A percentile compares a stretch with the other conserved stretches of the same genome.
phyloP scores from a whole-genome alignment of 2,329 filamentous ascomycete genomes.

The Aspergillus sp. region DNA sequence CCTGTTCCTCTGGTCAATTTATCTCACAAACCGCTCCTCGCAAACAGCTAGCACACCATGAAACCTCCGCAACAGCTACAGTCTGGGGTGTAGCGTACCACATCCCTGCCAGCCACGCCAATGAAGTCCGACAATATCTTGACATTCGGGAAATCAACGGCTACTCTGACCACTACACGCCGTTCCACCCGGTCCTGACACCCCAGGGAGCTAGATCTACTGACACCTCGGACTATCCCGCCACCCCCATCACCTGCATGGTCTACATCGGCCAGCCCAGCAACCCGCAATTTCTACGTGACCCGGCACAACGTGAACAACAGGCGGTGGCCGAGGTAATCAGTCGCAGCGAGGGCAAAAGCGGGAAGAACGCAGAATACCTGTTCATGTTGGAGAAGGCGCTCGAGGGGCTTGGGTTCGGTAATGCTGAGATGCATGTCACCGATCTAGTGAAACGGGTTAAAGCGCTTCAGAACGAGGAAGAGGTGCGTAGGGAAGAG shows the following conservation, averaged over 20 bases:
- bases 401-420: slow-evolving; percentile 69
- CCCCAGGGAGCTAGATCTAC: slow-evolving; percentile 6
- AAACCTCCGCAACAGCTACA: slow-evolving; percentile 43
- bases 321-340: slow-evolving; percentile 80
- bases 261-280: slow-evolving; percentile 94
- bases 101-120: slow-evolving; percentile 69
- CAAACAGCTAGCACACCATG: slow-evolving; percentile 35
- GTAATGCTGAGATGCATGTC: slow-evolving; percentile 81
- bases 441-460: slow-evolving; percentile 76
- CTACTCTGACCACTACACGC: slow-evolving; percentile 88
- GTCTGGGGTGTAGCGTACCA: slow-evolving; percentile 96
- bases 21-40: not conserved
- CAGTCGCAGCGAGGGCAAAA: slow-evolving; percentile 72
- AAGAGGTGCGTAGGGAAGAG: slow-evolving; percentile 33
- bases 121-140: slow-evolving; percentile 83
- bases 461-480: slow-evolving; percentile 58
- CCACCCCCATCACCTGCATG: slow-evolving; percentile 57
- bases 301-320: slow-evolving; percentile 65
- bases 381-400: slow-evolving; percentile 76
- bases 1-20: not conserved
- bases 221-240: not conserved
- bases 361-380: slow-evolving; percentile 88
- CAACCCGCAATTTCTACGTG: slow-evolving; percentile 81
- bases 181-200: slow-evolving; percentile 66
- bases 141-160: slow-evolving; percentile 98